These are phyloP conservation scores for Decorospora gaudefroyi DNA, from an alignment of 2,329 filamentous ascomycete genomes.

Conservation along the genomic window DNA sequence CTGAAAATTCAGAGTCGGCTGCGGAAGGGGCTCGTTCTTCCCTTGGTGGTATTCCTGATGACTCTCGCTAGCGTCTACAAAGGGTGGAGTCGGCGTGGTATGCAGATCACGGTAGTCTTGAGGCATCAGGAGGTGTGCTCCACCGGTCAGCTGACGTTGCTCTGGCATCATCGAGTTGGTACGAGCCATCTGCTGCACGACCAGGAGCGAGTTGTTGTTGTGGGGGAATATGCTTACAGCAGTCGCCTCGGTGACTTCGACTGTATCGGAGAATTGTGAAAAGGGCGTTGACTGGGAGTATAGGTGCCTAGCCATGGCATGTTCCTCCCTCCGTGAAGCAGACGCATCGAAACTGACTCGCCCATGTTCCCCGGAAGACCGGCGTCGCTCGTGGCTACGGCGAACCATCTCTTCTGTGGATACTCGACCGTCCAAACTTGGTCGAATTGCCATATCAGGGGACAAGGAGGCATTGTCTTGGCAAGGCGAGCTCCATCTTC, in stretches of 20 bases:
- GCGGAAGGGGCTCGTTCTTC: conserved; percentile 10
- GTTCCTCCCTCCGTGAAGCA: conserved; percentile 47
- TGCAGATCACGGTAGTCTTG: conserved; percentile 26
- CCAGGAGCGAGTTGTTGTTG: conserved; percentile 65
- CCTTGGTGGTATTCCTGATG: conserved; percentile 9
- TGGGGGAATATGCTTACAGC: conserved; percentile 65
- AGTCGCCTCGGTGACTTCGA: conserved; percentile 65
- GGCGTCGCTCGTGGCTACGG: conserved; percentile 40
- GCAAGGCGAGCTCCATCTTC: conserved; percentile 33
- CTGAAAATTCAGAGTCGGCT: conserved; percentile 41
- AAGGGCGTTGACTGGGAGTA: conserved; percentile 57
- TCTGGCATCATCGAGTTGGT: conserved; percentile 32
- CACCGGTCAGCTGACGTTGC: conserved; percentile 21
- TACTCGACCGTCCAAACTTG: conserved; percentile 30
- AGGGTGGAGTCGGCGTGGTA: conserved; percentile 32
- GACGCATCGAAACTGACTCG: conserved; percentile 47
- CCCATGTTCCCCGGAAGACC: conserved; percentile 39
- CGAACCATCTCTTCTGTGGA: conserved; percentile 39
- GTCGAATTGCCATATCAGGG: conserved; percentile 27
- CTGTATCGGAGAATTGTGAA: conserved; percentile 55
- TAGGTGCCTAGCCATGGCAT: conserved; percentile 51
- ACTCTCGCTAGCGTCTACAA: conserved; percentile 30
- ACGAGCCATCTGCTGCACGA: conserved; percentile 60
- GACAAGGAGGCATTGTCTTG: conserved; percentile 39
- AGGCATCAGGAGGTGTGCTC: conserved; percentile 19